phyloP scores from a whole-genome alignment of 805 yeast genomes.

The Suhomyces kilbournensis region DNA sequence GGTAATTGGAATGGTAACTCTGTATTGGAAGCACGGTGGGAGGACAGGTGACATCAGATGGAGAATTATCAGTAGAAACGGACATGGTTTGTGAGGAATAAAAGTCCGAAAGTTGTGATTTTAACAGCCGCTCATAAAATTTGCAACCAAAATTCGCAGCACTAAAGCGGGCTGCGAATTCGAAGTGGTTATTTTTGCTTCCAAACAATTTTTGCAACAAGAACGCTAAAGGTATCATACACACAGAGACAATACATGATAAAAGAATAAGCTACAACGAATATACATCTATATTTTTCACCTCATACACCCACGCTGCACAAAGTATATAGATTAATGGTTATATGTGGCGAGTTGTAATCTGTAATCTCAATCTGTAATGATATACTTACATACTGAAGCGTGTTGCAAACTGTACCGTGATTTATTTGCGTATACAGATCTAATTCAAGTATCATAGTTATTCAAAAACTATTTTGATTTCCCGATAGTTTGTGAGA shows the following conservation, averaged over 20 bases:
- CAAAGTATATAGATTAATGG: background rate
- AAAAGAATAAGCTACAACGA: background rate
- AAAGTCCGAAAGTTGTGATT: background rate
- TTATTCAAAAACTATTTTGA: too few species aligned
- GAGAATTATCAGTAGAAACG: background rate
- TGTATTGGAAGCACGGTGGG: slow-evolving; percentile 9
- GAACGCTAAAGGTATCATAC: background rate
- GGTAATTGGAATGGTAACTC: slow-evolving; percentile 34
- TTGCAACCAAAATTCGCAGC: background rate
- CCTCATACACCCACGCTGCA: background rate
- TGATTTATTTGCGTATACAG: too few species aligned
- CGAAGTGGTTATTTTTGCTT: background rate
- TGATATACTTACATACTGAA: too few species aligned
- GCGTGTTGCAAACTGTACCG: too few species aligned
- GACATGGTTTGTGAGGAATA: background rate
- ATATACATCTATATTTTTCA: background rate
- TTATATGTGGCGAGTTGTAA: too few species aligned
- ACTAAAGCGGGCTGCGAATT: background rate
- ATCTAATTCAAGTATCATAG: too few species aligned
- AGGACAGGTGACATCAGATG: slow-evolving; percentile 2
- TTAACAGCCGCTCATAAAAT: background rate
- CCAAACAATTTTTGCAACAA: background rate
- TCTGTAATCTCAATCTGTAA: too few species aligned
- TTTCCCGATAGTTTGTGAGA: too few species aligned
- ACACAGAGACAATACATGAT: background rate